Evolutionary conservation across 495 filamentous ascomycete genomes (phyloP), one percentile per base, ranked within the genome.

Genomic region (Aspergillus egyptiacus): DNA sequence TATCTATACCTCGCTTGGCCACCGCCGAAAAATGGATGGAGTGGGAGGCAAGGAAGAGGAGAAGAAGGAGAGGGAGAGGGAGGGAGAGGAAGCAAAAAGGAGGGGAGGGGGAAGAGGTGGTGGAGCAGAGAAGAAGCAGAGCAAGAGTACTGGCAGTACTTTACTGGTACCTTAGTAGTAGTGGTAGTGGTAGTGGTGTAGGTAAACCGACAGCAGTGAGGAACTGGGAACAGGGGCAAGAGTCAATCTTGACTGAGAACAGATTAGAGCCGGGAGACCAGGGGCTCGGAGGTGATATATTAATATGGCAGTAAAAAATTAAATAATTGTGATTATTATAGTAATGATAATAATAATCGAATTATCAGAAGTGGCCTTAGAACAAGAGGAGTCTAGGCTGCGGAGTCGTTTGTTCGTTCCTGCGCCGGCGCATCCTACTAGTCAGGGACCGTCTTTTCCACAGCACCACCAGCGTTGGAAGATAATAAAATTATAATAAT

Each of bases 191-290:
- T n/a, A n/a, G n/a, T n/a, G n/a, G n/a, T n/a, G n/a, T n/a, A n/a
- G n/a, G n/a, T n/a, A n/a, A n/a, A n/a, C n/a, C n/a, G n/a, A 32
- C 10, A 32, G 30, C 30, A 32, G 10, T n/a, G 46, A 48, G 23
- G 33, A 48, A 10, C 5, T 11, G 27, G n/a, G 30, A 46, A 20
- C 28, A 35, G 37, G 32, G 43, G 42, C 44, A 51, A 50, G 51
- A 59, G 52, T 53, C 50, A 54, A 59, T 59, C 57, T 48, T 59
- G 56, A 48, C 52, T 53, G 19, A 45, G 42, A 40, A 46, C 36
- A 53, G 57, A 27, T 40, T 48, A 42, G 53, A 32, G 19, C 11
- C 14, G 14, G n/a, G 19, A 25, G 39, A 38, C 49, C 53, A 39
- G 55, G 55, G 54, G 41, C 28, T 32, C 25, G 39, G 45, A 55